These are phyloP conservation scores for Syncephalastrum monosporum DNA, from an alignment of 371 early-diverging fungal species.

Conservation along the genomic window DNA sequence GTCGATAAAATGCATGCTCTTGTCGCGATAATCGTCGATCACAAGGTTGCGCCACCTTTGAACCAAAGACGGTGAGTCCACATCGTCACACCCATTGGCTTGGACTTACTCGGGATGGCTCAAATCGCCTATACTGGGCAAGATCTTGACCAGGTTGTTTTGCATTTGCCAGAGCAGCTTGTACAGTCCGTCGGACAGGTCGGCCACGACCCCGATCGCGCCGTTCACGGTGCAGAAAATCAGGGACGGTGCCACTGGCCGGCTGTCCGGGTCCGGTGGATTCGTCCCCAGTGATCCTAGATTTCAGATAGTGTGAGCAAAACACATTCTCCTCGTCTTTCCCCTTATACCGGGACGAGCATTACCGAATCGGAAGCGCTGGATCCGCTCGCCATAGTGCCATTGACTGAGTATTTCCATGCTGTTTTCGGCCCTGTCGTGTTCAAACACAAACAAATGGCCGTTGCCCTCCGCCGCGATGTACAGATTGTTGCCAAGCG, in stretches of 20 bases:
- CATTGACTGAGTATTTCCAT: constrained; percentile 67
- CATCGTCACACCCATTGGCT: no score
- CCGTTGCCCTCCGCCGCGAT: constrained; percentile 63
- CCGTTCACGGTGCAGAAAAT: constrained; percentile 83
- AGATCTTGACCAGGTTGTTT: constrained; percentile 60
- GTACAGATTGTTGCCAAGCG: constrained; percentile 57
- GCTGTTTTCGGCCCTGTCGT: constrained; percentile 31
- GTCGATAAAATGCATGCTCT: constrained; percentile 77
- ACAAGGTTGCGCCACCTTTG: constrained; percentile 62
- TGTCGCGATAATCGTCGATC: constrained; percentile 54
- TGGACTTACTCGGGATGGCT: constrained; percentile 61
- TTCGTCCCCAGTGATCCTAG: constrained; percentile 75
- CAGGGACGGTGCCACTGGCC: constrained; percentile 51
- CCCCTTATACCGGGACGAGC: background rate
- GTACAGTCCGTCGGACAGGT: constrained; percentile 60
- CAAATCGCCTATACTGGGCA: constrained; percentile 68
- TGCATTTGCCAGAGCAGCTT: constrained; percentile 72
- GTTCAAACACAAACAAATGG: constrained; percentile 66
- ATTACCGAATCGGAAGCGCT: constrained; percentile 73
- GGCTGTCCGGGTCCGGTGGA: constrained; percentile 56
- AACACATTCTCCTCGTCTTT: constrained; percentile 3
- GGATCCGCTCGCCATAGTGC: constrained; percentile 86
- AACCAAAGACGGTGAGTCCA: background rate
- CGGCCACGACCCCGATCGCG: constrained; percentile 77
- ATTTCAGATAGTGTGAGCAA: background rate